Percentiles rank a stretch among this genome's conserved stretches.
Conservation (phyloP, 1,284 basidiomycete species). For the Mycosarcoma mackinlayi region DNA sequence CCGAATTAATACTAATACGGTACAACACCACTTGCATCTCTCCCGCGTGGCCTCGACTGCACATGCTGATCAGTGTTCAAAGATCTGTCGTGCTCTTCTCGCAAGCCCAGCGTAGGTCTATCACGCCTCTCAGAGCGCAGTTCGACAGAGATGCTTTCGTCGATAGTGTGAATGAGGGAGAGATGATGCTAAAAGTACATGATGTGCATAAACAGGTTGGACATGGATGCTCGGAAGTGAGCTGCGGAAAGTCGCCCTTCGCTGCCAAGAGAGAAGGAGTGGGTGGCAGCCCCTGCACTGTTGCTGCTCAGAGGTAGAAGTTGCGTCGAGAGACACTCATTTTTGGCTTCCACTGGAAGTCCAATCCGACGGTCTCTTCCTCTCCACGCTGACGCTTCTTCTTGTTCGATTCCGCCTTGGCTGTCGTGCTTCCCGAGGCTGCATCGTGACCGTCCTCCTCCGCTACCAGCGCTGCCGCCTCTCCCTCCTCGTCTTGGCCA, state of each 20-base stretch:
- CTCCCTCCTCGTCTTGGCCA: constrained; percentile 7
- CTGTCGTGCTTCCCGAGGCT: neutral
- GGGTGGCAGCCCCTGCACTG: too few species aligned
- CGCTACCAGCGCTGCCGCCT: constrained; percentile 2
- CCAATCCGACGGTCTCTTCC: constrained; percentile 51
- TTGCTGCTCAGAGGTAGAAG: constrained; percentile 55
- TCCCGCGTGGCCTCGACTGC: too few species aligned
- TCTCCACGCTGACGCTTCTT: constrained; percentile 45
- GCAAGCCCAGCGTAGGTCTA: too few species aligned
- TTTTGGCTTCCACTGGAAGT: constrained; percentile 67
- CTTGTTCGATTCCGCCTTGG: neutral
- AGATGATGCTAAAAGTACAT: constrained; percentile 19
- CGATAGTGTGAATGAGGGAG: neutral
- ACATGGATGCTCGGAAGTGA: too few species aligned
- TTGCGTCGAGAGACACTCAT: constrained; percentile 60
- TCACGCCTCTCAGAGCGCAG: too few species aligned
- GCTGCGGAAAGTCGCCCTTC: neutral
- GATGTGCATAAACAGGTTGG: neutral
- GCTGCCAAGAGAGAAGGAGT: too few species aligned
- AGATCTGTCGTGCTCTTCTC: too few species aligned
- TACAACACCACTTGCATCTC: too few species aligned
- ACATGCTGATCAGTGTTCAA: too few species aligned
- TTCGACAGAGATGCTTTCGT: neutral
- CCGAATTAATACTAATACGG: too few species aligned
- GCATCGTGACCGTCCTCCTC: neutral